phyloP scores from a whole-genome alignment of 768 basidiomycete species.

The Russula virescens region DNA sequence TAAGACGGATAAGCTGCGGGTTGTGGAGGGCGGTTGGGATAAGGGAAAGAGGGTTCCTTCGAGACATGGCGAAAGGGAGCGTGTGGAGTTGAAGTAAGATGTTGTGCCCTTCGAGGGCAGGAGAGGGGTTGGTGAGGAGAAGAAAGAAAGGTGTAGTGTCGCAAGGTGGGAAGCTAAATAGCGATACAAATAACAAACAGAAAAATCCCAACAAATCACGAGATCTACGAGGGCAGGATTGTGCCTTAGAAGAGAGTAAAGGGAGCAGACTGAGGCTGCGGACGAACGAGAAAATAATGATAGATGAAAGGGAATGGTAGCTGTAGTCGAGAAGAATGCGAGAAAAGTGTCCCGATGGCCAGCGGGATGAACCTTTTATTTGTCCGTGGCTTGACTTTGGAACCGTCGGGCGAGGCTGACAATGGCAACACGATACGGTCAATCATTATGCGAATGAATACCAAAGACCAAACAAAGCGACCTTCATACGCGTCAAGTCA shows the following conservation, averaged over 20 bases:
- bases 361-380: constrained; percentile 12
- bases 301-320: constrained; percentile 6
- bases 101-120: constrained; percentile 36
- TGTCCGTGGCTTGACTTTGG: not conserved
- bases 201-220: constrained; percentile 14
- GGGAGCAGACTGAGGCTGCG: constrained; percentile 12
- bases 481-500: constrained; percentile 16
- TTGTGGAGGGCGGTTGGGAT: constrained; percentile 71
- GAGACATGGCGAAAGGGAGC: constrained; percentile 37
- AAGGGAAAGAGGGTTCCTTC: constrained; percentile 75
- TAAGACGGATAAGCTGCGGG: constrained; percentile 71
- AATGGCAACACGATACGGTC: not conserved
- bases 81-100: constrained; percentile 30
- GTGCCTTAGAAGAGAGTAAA: constrained; percentile 8
- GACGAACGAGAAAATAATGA: constrained; percentile 8
- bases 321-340: constrained; percentile 7
- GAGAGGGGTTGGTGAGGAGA: constrained; percentile 25
- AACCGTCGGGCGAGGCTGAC: constrained; percentile 6
- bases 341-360: constrained; percentile 1
- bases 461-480: constrained; percentile 8
- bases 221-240: not conserved
- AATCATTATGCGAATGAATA: not conserved
- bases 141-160: constrained; percentile 25
- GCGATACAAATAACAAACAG: constrained; percentile 18
- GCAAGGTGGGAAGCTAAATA: not conserved